Evolutionary conservation across 1,284 basidiomycete species (phyloP).

Genomic region (Schizophyllum amplum): DNA sequence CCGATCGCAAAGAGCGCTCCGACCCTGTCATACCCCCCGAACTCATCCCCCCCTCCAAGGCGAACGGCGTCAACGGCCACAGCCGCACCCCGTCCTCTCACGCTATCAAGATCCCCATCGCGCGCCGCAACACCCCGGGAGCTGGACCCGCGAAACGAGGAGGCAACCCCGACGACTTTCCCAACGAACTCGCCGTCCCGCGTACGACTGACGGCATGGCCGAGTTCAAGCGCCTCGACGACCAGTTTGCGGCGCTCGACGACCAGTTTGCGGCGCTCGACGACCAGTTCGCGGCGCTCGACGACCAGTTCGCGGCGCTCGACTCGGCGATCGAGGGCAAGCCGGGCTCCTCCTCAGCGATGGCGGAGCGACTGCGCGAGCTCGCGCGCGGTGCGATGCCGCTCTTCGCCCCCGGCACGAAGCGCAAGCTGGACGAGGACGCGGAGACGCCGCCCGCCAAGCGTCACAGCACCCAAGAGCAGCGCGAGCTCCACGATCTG

Average conservation of each 20-base stretch:
- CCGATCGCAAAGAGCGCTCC: conserved; percentile 75
- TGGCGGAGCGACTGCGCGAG: conserved; percentile 30
- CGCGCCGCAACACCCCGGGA: conserved; percentile 5
- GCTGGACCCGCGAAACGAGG: background rate
- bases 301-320: conserved; percentile 13
- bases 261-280: too few species aligned
- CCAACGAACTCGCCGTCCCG: conserved; percentile 62
- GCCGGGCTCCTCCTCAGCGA: background rate
- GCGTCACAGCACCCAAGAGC: conserved; percentile 23
- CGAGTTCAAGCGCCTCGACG: conserved; percentile 50
- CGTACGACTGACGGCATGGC: conserved; percentile 77
- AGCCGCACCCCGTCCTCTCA: conserved; percentile 15
- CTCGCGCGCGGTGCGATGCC: conserved; percentile 19
- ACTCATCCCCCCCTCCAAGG: conserved; percentile 20
- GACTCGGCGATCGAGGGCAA: conserved; percentile 1
- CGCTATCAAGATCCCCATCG: conserved; percentile 22
- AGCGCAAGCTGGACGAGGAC: conserved; percentile 14
- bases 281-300: too few species aligned
- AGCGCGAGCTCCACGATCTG: conserved; percentile 38
- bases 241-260: too few species aligned
- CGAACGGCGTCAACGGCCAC: conserved; percentile 31
- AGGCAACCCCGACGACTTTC: conserved; percentile 26
- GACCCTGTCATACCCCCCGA: conserved; percentile 53
- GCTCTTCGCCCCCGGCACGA: background rate
- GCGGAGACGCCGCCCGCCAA: conserved; percentile 29